A percentile compares a stretch with the other conserved stretches of the same genome.
These are phyloP conservation scores for Grosmannia huntii DNA, from an alignment of 2,329 filamentous ascomycete genomes.

Conservation along the genomic window DNA sequence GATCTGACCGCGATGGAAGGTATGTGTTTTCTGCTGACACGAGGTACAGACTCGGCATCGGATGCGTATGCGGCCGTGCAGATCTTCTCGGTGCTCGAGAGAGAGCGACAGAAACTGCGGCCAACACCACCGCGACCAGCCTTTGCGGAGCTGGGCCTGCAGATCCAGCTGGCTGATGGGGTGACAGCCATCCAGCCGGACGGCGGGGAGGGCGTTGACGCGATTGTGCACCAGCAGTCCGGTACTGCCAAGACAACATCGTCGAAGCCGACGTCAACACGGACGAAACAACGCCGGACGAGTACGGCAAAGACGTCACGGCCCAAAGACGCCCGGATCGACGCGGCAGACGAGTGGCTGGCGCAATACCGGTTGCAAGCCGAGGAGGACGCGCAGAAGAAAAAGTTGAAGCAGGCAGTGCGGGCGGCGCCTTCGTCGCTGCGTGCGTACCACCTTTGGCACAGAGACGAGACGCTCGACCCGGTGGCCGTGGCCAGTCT, in stretches of 20 bases:
- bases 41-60: slow-evolving; percentile 53
- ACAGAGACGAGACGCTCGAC: slow-evolving; percentile 33
- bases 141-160: slow-evolving; percentile 52
- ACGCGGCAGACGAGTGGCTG: slow-evolving; percentile 28
- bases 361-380: slow-evolving; percentile 20
- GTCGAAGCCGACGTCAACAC: not conserved
- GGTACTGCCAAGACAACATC: not conserved
- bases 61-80: slow-evolving; percentile 72
- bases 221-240: not conserved
- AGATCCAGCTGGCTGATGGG: slow-evolving; percentile 22
- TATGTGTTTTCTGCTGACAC: slow-evolving; percentile 16
- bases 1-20: too few species aligned
- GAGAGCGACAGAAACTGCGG: slow-evolving; percentile 49
- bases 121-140: slow-evolving; percentile 61
- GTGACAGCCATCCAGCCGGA: not conserved
- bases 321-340: slow-evolving; percentile 27
- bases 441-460: slow-evolving; percentile 54
- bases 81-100: slow-evolving; percentile 59
- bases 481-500: slow-evolving; percentile 38
- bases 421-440: slow-evolving; percentile 24
- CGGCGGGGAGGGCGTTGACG: slow-evolving; percentile 4
- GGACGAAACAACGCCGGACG: slow-evolving; percentile 1
- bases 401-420: slow-evolving; percentile 5
- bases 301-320: slow-evolving; percentile 5
- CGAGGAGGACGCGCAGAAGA: not conserved